Evolutionary conservation across 78 protist species (phyloP).

Genomic region (Planoprotostelium fungivorum): DNA sequence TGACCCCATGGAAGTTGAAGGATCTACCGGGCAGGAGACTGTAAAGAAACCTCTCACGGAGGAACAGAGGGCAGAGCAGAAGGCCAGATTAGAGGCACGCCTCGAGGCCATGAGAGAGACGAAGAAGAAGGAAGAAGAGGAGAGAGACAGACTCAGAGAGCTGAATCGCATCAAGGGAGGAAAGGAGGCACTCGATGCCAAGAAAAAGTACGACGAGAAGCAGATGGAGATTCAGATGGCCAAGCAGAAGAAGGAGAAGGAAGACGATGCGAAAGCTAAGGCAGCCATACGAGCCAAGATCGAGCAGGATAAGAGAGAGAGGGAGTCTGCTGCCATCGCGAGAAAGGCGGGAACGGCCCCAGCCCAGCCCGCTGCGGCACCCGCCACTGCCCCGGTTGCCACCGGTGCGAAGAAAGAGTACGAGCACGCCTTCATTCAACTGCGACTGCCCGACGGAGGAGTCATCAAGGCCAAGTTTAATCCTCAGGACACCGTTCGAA

Average conservation of each 20-base stretch:
- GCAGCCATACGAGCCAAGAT: constrained; percentile 29
- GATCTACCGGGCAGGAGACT: neutral
- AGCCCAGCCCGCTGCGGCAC: constrained; percentile 13
- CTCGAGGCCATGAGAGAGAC: neutral
- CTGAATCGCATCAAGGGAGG: constrained; percentile 25
- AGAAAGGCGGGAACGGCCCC: constrained; percentile 12
- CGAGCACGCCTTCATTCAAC: constrained; percentile 32
- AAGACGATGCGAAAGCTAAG: constrained; percentile 41
- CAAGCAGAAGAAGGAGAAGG: constrained; percentile 47
- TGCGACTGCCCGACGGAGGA: neutral
- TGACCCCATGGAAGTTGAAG: neutral
- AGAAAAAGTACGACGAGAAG: constrained; percentile 34
- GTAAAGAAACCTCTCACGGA: neutral
- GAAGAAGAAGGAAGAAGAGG: constrained; percentile 35
- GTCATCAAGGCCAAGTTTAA: constrained; percentile 16
- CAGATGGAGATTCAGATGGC: constrained; percentile 36
- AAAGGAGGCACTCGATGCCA: constrained; percentile 22
- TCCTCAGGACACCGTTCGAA: constrained; percentile 5
- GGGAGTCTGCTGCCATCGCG: constrained; percentile 1
- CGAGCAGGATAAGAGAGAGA: constrained; percentile 37
- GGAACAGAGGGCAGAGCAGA: neutral
- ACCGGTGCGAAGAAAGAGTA: constrained; percentile 21
- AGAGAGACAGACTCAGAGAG: constrained; percentile 50
- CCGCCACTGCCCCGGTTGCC: constrained; percentile 12
- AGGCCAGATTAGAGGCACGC: neutral